phyloP scores from a whole-genome alignment of 2,329 filamentous ascomycete species.

The Fusarium nelsonii region DNA sequence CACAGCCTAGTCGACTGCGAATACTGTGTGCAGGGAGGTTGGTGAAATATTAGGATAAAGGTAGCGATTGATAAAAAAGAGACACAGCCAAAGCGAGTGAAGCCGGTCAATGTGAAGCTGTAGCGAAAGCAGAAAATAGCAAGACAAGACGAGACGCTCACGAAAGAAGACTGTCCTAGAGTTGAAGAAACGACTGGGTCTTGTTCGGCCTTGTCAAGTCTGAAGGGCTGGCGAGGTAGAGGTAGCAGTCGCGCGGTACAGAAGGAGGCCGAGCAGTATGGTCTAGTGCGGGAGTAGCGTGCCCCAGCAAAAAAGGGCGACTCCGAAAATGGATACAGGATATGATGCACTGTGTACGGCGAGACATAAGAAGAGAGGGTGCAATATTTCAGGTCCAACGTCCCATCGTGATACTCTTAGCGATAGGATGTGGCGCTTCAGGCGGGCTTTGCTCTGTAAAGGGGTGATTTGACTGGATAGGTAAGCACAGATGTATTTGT shows the following conservation, averaged over 20 bases:
- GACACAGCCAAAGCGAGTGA: conserved; percentile 71
- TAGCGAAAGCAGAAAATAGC: conserved; percentile 33
- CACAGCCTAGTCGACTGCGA: conserved; percentile 30
- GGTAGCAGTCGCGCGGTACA: conserved; percentile 21
- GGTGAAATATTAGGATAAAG: conserved; percentile 31
- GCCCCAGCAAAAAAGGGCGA: conserved; percentile 42
- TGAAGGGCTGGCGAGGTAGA: conserved; percentile 36
- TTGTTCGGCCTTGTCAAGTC: conserved; percentile 22
- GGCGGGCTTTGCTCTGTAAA: conserved; percentile 30
- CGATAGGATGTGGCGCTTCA: conserved; percentile 34
- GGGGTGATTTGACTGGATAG: conserved; percentile 29
- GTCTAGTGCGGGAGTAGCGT: conserved; percentile 35
- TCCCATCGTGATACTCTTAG: conserved; percentile 43
- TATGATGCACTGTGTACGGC: conserved; percentile 44
- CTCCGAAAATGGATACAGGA: conserved; percentile 38
- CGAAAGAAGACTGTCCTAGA: conserved; percentile 42
- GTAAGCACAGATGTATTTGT: neutral
- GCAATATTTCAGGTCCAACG: conserved; percentile 45
- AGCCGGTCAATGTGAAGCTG: conserved; percentile 52
- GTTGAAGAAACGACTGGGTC: conserved; percentile 47
- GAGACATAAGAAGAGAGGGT: neutral
- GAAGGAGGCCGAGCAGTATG: conserved; percentile 10
- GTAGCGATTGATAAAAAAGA: conserved; percentile 53
- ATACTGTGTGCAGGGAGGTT: conserved; percentile 24
- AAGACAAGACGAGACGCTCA: conserved; percentile 37